These are phyloP conservation scores for Tylopilus cervinicoccineus DNA, from an alignment of 768 basidiomycete species.

Conservation along the genomic window DNA sequence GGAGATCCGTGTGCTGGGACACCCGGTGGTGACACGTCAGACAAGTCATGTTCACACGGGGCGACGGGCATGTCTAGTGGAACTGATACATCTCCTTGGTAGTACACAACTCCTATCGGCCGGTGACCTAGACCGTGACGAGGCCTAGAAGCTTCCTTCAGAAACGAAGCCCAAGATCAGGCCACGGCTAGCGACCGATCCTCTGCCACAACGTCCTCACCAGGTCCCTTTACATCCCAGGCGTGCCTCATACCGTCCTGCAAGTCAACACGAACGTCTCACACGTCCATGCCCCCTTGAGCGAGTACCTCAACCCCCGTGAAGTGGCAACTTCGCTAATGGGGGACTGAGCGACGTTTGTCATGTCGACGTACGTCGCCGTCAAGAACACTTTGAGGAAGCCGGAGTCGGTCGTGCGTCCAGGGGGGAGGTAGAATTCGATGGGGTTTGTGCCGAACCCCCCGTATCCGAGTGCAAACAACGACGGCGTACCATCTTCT, in stretches of 20 bases:
- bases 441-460: constrained; percentile 18
- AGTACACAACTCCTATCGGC: no score
- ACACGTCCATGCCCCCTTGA: constrained; percentile 12
- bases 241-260: not conserved
- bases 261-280: constrained; percentile 22
- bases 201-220: no score
- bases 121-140: no score
- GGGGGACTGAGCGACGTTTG: constrained; percentile 4
- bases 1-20: no score
- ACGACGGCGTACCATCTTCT: constrained; percentile 3
- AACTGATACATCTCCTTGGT: no score
- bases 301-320: not conserved
- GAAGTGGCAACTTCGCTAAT: not conserved
- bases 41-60: no score
- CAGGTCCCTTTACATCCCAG: not conserved
- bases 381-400: constrained; percentile 24
- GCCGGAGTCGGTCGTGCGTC: constrained; percentile 8
- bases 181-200: no score
- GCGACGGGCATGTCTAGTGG: no score
- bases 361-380: constrained; percentile 19
- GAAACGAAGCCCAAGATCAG: no score
- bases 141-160: no score
- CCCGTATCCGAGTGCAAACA: constrained; percentile 20
- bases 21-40: no score
- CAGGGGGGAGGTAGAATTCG: constrained; percentile 11